Evolutionary conservation across 116 monocot species (phyloP).

Genomic region (Trichopus zeylanicus): DNA sequence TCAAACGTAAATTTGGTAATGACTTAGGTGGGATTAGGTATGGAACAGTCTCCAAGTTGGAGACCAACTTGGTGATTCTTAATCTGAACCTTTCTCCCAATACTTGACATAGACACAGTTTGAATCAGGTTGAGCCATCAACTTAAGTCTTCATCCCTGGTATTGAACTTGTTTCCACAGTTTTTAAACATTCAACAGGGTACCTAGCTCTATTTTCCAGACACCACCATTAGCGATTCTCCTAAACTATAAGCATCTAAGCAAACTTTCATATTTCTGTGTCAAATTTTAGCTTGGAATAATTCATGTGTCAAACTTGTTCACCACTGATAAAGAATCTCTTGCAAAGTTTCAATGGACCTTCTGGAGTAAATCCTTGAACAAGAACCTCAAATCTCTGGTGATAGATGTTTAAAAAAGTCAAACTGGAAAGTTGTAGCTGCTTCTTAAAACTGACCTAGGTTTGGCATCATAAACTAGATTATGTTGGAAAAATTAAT

Average conservation of each 20-base stretch:
- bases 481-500: background rate
- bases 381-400: no score
- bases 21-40: no score
- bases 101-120: background rate
- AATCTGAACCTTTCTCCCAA: background rate
- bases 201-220: background rate
- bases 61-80: background rate
- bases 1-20: no score
- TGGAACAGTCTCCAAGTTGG: no score
- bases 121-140: background rate
- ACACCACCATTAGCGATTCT: no score
- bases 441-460: background rate
- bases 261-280: background rate
- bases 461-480: background rate
- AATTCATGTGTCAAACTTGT: no score
- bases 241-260: background rate
- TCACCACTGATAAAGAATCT: no score
- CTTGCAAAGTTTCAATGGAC: background rate
- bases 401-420: no score
- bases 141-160: background rate
- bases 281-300: background rate
- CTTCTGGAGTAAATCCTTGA: no score
- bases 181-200: background rate
- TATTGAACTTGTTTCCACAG: background rate
- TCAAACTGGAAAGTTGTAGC: no score